phyloP scores from a whole-genome alignment of 768 basidiomycete genomes.

The Tricholoma bakamatsutake region DNA sequence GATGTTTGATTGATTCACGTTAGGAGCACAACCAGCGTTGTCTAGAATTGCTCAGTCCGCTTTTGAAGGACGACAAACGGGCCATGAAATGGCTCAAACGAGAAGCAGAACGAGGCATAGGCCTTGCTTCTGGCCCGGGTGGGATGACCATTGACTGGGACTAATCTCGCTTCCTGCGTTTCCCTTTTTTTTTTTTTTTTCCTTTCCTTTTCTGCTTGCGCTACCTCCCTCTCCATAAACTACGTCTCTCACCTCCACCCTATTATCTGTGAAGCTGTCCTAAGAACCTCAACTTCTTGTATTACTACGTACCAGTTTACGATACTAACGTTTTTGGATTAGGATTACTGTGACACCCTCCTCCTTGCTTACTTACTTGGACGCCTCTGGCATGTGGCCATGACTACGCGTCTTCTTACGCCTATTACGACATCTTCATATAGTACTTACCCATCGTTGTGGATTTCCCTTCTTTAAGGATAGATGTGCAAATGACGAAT shows the following conservation, averaged over 20 bases:
- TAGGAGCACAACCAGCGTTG: slow-evolving; percentile 81
- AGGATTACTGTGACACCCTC: neutral
- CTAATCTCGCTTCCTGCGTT: slow-evolving; percentile 29
- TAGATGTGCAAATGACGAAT: neutral
- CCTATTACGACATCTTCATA: neutral
- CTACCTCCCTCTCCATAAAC: slow-evolving; percentile 4
- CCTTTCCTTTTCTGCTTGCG: slow-evolving; percentile 1
- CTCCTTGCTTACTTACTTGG: neutral
- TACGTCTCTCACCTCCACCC: neutral
- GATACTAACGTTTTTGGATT: slow-evolving; percentile 3
- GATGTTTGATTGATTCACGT: no score
- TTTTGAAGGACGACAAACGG: slow-evolving; percentile 71
- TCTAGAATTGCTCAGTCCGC: slow-evolving; percentile 54
- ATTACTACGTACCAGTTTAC: neutral
- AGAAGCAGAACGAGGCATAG: slow-evolving; percentile 71
- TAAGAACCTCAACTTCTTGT: slow-evolving; percentile 4
- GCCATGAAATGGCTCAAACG: slow-evolving; percentile 77
- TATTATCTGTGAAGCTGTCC: neutral
- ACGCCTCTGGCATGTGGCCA: neutral
- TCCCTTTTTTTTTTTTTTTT: neutral
- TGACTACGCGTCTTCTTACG: neutral
- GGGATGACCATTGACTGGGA: slow-evolving; percentile 81
- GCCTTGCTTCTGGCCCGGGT: slow-evolving; percentile 61
- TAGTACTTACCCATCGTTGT: neutral
- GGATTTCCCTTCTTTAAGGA: slow-evolving; percentile 17